Conservation (phyloP, 1,284 basidiomycete species). For the Cryptococcus sp. region DNA sequence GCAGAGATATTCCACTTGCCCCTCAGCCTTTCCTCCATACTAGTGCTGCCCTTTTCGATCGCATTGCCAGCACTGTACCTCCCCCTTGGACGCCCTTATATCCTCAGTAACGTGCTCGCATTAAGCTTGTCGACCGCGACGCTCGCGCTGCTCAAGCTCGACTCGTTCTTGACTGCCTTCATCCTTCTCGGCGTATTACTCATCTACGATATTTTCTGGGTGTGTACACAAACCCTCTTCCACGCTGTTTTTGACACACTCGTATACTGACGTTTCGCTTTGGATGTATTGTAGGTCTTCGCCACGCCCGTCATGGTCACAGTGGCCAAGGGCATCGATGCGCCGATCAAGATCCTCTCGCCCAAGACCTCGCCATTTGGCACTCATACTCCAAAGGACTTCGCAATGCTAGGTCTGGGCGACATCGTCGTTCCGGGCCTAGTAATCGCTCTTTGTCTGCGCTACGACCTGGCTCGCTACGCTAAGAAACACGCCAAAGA, state of each 20-base stretch:
- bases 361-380: slow-evolving; percentile 60
- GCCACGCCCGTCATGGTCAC: slow-evolving; percentile 69
- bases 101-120: slow-evolving; percentile 78
- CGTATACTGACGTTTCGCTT: neutral
- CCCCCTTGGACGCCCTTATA: slow-evolving; percentile 64
- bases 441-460: slow-evolving; percentile 82
- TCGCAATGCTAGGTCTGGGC: slow-evolving; percentile 90
- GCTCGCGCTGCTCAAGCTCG: slow-evolving; percentile 78
- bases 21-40: slow-evolving; percentile 58
- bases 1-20: slow-evolving; percentile 50
- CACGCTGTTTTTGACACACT: neutral
- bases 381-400: slow-evolving; percentile 64
- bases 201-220: slow-evolving; percentile 79
- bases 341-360: slow-evolving; percentile 91
- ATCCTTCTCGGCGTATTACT: slow-evolving; percentile 80
- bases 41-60: slow-evolving; percentile 66
- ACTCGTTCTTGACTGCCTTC: slow-evolving; percentile 85
- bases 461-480: slow-evolving; percentile 71
- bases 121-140: slow-evolving; percentile 83
- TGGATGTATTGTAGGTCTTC: slow-evolving; percentile 37
- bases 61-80: slow-evolving; percentile 71
- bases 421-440: slow-evolving; percentile 68
- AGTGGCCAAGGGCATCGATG: slow-evolving; percentile 87
- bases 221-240: slow-evolving; percentile 55
- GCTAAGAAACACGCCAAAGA: slow-evolving; percentile 26